Evolutionary conservation across 192 early-diverging fungal species (phyloP), one percentile per base, ranked within the genome.

Genomic region (Funneliformis geosporum): DNA sequence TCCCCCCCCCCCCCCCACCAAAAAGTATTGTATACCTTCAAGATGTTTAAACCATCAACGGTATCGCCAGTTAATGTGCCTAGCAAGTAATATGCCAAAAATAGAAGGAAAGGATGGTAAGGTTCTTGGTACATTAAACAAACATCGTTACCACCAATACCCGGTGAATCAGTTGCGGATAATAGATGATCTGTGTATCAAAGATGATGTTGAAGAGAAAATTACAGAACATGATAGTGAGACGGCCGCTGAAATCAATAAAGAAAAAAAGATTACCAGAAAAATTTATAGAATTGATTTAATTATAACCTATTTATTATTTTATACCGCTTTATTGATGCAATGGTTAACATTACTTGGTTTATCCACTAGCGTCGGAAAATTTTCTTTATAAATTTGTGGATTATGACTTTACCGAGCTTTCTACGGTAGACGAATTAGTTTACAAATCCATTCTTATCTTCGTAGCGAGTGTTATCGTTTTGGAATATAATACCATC

Each of bases 341-440:
- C 44, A 76, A 55, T 76, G 75, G 60, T 40, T 76, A 25, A 76
- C 75, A 23, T 42, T 76, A 65, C 27, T 76, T 16, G 75, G 75
- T 23, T 39, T 28, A 39, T 64, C 60, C 14, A 76, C 21, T 9
- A 64, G 39, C 8, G 23, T 76, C n/a, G 59, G 38, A n/a, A 21
- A 18, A 60, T 64, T 76, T 76, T 43, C 27, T 76, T n/a, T 76
- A 64, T 39, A 43, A 76, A 44, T 21, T 76, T 25, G 64, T 76
- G 2, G 60, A 76, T 65, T 76, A 60, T 60, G 18, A 76, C 65
- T 76, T 76, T 64, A 18, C 21, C 25, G 23, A 61, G 5, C 21
- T 64, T 64, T 39, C 28, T n/a, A 65, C 55, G 0, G 27, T 76
- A 25, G 61, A 61, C n/a, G 65, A 76, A 64, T 65, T 76, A 25